phyloP scores from a whole-genome alignment of 2,329 filamentous ascomycete species.

The Paracamarosporium sp. region DNA sequence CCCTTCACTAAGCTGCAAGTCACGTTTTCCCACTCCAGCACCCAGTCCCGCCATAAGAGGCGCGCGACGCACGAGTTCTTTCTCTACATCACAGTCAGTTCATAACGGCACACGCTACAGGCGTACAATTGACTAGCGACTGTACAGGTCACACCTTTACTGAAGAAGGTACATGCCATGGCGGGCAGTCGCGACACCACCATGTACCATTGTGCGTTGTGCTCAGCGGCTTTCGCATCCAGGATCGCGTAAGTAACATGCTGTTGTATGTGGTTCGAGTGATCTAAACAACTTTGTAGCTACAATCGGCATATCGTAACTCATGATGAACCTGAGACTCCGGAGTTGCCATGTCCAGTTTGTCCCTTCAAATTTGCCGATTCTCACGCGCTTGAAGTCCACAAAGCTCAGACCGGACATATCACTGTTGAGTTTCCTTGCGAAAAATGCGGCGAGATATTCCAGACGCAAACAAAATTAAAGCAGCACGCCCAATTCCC shows the following conservation, averaged over 20 bases:
- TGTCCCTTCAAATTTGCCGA: conserved; percentile 27
- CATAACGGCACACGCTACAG: no score
- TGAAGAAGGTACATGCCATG: neutral
- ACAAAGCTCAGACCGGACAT: conserved; percentile 22
- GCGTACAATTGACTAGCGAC: no score
- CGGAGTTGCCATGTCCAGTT: conserved; percentile 9
- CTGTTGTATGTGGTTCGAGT: neutral
- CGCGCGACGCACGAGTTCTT: no score
- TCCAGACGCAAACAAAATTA: conserved; percentile 2
- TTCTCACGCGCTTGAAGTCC: conserved; percentile 26
- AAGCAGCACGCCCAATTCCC: conserved; percentile 18
- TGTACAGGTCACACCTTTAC: neutral
- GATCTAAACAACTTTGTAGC: neutral
- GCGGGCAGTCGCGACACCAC: neutral
- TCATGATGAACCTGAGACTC: conserved; percentile 14
- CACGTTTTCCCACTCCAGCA: no score
- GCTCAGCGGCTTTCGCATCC: neutral
- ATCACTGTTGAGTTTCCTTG: neutral
- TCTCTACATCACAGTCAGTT: no score
- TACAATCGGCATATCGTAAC: conserved; percentile 17
- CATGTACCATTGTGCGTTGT: neutral
- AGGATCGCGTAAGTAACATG: neutral
- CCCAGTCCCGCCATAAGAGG: no score
- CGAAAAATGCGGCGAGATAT: conserved; percentile 11
- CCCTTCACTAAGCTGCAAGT: no score